These are phyloP conservation scores for Leucosporidium scottii DNA, from an alignment of 768 basidiomycete genomes.

Conservation along the genomic window DNA sequence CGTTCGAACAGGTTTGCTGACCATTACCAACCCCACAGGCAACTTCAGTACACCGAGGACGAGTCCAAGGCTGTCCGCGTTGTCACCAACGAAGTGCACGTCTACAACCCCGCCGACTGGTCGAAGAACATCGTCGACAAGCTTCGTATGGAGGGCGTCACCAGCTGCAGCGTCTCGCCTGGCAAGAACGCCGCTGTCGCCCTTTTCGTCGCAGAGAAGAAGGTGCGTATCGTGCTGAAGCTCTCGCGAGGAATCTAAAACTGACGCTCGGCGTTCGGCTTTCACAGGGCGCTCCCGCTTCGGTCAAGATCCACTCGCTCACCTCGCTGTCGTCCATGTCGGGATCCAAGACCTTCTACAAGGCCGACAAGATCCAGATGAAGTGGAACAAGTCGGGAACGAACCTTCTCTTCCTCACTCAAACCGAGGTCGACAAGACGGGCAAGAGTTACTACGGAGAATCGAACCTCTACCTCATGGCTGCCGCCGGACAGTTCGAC, in stretches of 20 bases:
- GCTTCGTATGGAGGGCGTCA: conserved; percentile 74
- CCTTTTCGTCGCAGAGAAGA: conserved; percentile 88
- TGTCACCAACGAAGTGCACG: conserved; percentile 72
- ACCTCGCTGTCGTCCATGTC: conserved; percentile 52
- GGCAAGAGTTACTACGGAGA: conserved; percentile 99
- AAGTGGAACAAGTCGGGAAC: conserved; percentile 97
- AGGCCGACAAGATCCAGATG: conserved; percentile 83
- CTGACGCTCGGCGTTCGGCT: conserved; percentile 4
- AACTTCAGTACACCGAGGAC: conserved; percentile 81
- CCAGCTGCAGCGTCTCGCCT: conserved; percentile 66
- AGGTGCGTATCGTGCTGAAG: conserved; percentile 48
- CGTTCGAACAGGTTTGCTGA: conserved; percentile 38
- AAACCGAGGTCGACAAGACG: conserved; percentile 93
- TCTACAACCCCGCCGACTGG: conserved; percentile 72
- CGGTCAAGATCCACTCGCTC: conserved; percentile 74
- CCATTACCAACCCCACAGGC: conserved; percentile 41
- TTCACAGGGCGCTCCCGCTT: conserved; percentile 72
- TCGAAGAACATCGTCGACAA: conserved; percentile 72
- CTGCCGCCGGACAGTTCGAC: conserved; percentile 86
- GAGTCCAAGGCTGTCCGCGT: conserved; percentile 78
- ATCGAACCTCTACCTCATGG: conserved; percentile 87
- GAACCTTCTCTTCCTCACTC: conserved; percentile 80
- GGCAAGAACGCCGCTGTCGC: conserved; percentile 83
- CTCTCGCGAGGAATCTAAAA: not conserved
- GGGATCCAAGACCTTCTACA: conserved; percentile 87